Base-by-base conservation (phyloP, 225 moss, liverwort and hornwort species). In the Physcomitrium patens region DNA sequence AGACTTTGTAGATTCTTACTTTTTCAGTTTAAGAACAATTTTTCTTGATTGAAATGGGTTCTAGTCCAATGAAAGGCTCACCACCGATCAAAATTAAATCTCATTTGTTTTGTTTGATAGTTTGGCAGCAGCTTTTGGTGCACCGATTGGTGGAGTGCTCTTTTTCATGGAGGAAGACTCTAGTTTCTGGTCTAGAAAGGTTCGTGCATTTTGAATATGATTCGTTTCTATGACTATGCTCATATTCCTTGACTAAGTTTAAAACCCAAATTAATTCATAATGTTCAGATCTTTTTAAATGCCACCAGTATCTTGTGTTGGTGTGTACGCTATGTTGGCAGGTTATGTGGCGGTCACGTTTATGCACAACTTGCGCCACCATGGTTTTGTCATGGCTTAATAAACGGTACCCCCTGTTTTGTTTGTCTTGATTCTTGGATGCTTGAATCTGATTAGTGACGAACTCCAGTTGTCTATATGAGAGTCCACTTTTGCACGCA, bases 151-250 rank as follows among this genome's bases (percentile, higher is more conserved):
- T 60, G 91, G 93, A 71, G 91, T 91, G 60, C 81, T 93, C 14
- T 93, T 89, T 68, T 89, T 91, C 18, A 73, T 93, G 71, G 93
- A 93, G 72, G 93, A 93, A 80, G 93, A 91, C 60, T 93, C 91
- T 12, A 93, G 93, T 74, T 93, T 91, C 68, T 93, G 93, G 93
- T 93, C 93, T 13, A 89, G 85, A 82, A 93, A 93, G 93, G 92
- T 92, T 54, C 45, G 56, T 24, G 15, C 18, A 20, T 37, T 31
- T 60, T 54, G 28, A 0, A 42, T 16, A 68, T 26, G 7, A 61
- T 49, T 26, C 12, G 24, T 53, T 59, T 49, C 23, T 69, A 22
- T 63, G n/a, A 74, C 31, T 63, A 13, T 10, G 16, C 8, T 20
- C 9, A 14, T 26, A 14, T 7, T 50, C 48, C 31, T 37, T 37